Evolutionary conservation across 768 basidiomycete species (phyloP).

Genomic region (Lactifluus rugatus): DNA sequence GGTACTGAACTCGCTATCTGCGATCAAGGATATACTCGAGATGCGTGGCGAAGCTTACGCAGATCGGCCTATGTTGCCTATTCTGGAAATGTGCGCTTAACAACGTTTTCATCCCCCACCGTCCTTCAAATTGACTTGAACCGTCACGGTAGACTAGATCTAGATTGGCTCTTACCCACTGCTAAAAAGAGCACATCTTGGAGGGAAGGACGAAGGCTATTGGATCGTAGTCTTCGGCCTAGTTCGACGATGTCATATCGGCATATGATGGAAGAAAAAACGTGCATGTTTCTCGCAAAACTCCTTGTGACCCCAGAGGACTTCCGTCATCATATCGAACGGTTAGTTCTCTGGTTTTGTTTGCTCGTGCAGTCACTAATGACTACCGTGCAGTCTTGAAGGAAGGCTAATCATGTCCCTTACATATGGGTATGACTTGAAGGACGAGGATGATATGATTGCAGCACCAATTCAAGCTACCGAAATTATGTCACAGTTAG

Average conservation of each 20-base stretch:
- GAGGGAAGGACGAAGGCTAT: no score
- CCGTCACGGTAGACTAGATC: no score
- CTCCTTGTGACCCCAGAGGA: neutral
- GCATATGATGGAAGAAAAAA: neutral
- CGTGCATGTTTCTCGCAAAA: neutral
- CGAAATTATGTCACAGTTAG: neutral
- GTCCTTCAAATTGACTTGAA: no score
- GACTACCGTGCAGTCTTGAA: neutral
- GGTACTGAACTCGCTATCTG: neutral
- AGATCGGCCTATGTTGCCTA: conserved; percentile 2
- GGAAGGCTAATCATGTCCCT: neutral
- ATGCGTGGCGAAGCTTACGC: conserved; percentile 2
- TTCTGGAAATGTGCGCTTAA: neutral
- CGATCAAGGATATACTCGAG: conserved; percentile 3
- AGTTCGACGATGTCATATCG: neutral
- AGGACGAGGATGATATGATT: neutral
- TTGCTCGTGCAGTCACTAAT: neutral
- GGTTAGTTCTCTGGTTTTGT: neutral
- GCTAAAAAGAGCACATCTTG: no score
- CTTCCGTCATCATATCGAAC: neutral
- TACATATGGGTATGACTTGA: conserved; percentile 3
- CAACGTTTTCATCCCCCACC: no score
- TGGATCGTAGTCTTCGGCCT: neutral
- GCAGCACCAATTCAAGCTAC: neutral
- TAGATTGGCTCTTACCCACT: no score